Percentiles rank a stretch among this genome's conserved stretches.
Conservation (phyloP, 176 grass and related monocot species). For the Carex kokanica region DNA sequence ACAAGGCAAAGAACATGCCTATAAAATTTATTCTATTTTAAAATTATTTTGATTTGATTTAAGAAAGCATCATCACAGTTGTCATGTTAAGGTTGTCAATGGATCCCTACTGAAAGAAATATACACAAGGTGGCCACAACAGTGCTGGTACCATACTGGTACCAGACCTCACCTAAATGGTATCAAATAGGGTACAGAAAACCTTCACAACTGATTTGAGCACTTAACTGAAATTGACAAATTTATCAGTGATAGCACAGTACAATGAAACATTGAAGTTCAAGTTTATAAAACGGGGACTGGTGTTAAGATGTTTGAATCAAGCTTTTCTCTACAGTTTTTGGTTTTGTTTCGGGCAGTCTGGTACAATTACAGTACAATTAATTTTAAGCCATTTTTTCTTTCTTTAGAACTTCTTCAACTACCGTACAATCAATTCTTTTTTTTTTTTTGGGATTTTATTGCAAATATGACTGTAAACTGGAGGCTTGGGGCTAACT, state of each 20-base stretch:
- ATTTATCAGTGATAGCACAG: background rate
- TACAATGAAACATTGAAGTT: background rate
- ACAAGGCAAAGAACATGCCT: background rate
- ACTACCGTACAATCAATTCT: background rate
- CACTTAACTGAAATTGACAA: background rate
- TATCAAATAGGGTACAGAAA: background rate
- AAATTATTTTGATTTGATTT: background rate
- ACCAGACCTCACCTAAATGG: background rate
- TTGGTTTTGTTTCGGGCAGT: background rate
- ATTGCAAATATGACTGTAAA: background rate
- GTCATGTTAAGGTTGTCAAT: background rate
- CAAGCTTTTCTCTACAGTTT: background rate
- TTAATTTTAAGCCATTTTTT: background rate
- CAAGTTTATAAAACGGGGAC: background rate
- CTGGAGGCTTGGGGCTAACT: background rate
- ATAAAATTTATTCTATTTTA: background rate
- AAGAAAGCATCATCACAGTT: background rate
- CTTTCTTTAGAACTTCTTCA: background rate
- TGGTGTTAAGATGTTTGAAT: conserved; percentile 5
- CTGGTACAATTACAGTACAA: background rate
- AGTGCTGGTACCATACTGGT: background rate
- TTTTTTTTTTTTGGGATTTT: background rate
- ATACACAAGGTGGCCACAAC: background rate
- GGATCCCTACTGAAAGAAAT: background rate
- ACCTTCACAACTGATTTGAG: background rate